Conservation (phyloP, 495 filamentous ascomycete species). For the Amniculicola lignicola region DNA sequence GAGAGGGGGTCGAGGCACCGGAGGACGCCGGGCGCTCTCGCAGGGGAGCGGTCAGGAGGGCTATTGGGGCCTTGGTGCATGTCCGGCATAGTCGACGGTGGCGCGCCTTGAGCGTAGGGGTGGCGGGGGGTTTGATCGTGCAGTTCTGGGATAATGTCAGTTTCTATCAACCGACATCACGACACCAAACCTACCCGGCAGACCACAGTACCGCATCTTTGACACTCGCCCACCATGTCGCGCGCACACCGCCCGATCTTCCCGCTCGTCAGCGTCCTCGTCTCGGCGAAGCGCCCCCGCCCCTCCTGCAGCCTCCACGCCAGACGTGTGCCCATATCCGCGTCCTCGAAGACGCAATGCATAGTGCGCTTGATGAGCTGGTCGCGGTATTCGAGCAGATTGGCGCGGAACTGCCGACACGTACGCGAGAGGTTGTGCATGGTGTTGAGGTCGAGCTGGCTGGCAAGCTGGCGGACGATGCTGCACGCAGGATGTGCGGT, state of each 20-base stretch:
- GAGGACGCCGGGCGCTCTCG: not conserved
- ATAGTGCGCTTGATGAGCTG: slow-evolving; percentile 69
- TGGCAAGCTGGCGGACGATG: slow-evolving; percentile 70
- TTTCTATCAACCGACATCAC: not conserved
- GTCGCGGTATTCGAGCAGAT: slow-evolving; percentile 70
- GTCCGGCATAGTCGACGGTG: slow-evolving; percentile 74
- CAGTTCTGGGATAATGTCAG: slow-evolving; percentile 63
- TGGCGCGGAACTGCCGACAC: slow-evolving; percentile 73
- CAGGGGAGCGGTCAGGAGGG: slow-evolving; percentile 8
- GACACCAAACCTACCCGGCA: slow-evolving; percentile 60
- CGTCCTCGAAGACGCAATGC: slow-evolving; percentile 69
- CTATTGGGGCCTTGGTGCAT: slow-evolving; percentile 65
- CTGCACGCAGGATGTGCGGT: slow-evolving; percentile 48
- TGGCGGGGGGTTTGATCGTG: slow-evolving; percentile 69
- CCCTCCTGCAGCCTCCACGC: slow-evolving; percentile 31
- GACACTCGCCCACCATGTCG: slow-evolving; percentile 80
- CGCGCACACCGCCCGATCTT: slow-evolving; percentile 73
- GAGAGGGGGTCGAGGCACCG: slow-evolving; percentile 32
- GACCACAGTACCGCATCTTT: slow-evolving; percentile 68
- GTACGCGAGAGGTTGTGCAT: slow-evolving; percentile 75
- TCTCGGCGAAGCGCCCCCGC: slow-evolving; percentile 31
- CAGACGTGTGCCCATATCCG: slow-evolving; percentile 46
- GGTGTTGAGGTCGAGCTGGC: slow-evolving; percentile 76
- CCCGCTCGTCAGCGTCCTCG: slow-evolving; percentile 53
- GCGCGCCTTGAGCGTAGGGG: slow-evolving; percentile 59